Percentiles rank a stretch among this genome's conserved stretches.
Evolutionary conservation across 2,329 filamentous ascomycete species (phyloP).

Genomic region (Xylariomycetidae sp.): DNA sequence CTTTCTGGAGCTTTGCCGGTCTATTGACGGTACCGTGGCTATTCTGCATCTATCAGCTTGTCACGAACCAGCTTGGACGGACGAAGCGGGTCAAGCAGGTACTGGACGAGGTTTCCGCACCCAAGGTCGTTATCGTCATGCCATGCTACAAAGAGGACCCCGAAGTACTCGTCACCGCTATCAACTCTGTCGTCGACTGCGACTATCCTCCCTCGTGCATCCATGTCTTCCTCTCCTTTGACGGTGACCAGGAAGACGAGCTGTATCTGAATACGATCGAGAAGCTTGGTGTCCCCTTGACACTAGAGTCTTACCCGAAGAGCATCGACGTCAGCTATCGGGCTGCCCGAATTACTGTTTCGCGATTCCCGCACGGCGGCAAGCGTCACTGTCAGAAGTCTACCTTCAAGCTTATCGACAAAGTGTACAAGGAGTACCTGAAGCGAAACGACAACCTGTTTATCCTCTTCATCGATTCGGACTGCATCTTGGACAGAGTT

Average conservation of each 20-base stretch:
- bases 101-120: conserved; percentile 77
- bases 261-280: conserved; percentile 82
- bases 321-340: conserved; percentile 88
- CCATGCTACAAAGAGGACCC: conserved; percentile 92
- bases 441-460: conserved; percentile 87
- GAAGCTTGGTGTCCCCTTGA: conserved; percentile 74
- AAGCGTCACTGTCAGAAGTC: conserved; percentile 91
- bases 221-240: conserved; percentile 92
- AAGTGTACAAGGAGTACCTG: conserved; percentile 81
- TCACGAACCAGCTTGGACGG: conserved; percentile 79
- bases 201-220: conserved; percentile 90
- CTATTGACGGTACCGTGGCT: conserved; percentile 86
- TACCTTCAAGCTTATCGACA: conserved; percentile 90
- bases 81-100: conserved; percentile 76
- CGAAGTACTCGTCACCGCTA: conserved; percentile 73
- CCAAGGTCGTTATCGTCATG: conserved; percentile 95
- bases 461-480: conserved; percentile 94
- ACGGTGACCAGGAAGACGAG: conserved; percentile 84
- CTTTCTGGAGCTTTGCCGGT: conserved; percentile 86
- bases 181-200: conserved; percentile 88
- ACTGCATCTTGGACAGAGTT: conserved; percentile 85
- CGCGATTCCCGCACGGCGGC: conserved; percentile 85
- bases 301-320: conserved; percentile 71
- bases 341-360: conserved; percentile 79
- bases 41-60: conserved; percentile 85